Evolutionary conservation across 1,284 basidiomycete genomes (phyloP), one percentile per base, ranked within the genome.

Genomic region (Cutaneotrichosporon dermatis): DNA sequence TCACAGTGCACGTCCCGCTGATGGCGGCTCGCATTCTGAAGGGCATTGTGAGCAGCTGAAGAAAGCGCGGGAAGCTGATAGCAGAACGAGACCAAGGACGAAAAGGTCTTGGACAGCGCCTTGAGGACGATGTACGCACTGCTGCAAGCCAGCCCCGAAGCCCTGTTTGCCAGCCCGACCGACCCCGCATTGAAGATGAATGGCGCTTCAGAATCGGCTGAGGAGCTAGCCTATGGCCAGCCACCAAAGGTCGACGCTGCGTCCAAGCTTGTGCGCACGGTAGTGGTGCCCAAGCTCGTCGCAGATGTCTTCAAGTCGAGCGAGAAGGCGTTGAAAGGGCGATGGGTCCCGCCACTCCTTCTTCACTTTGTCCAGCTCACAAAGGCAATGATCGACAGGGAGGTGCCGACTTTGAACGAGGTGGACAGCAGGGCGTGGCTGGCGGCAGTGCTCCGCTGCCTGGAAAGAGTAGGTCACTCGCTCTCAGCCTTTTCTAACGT

Each of bases 391-490:
- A 63, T 75, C 2, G 71, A 72, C 11, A 48, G 58, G 8, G 73
- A 74, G 48, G 60, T 62, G 3, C 59, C 68, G 0, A 40, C 68
- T 4, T 48, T 73, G 13, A 57, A 57, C 3, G 15, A 40, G 0
- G 51, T 73, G 1, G 59, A 69, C 37, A 63, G 65, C n/a, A 25
- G 8, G 13, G 58, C 52, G 0, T 81, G 81, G 81, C 55, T 75
- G 2, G 53, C 55, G 0, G 57, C 61, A 1, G 49, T 80, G 7
- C 55, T 78, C 2, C 33, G 54, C 0, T 61, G 64, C 0, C 58
- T 80, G 15, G 57, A 69, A 6, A 60, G 84, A 49, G 91, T 25
- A 25, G 3, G 25, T 25, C 25, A 3, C n/a, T 25, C 3, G 25
- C 25, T 25, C 25, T 25, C 25, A 3, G 25, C 25, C 25, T 2